Evolutionary conservation across 2,329 filamentous ascomycete genomes (phyloP).

Genomic region (Claviceps sp.): DNA sequence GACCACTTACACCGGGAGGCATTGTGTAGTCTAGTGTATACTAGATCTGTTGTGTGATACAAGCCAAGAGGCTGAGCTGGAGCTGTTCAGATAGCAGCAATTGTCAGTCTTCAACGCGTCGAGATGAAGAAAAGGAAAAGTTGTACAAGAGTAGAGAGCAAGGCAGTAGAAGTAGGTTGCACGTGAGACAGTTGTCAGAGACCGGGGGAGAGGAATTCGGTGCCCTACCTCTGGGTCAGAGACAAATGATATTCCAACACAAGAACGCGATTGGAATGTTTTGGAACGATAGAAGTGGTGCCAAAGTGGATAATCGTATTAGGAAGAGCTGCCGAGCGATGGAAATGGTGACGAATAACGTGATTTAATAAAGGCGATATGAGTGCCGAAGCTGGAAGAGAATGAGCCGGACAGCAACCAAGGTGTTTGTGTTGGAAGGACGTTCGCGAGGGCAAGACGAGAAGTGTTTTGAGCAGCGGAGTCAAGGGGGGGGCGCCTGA

Average conservation of each 20-base stretch:
- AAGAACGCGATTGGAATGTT: constrained; percentile 25
- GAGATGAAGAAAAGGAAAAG: constrained; percentile 4
- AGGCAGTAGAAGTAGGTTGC: constrained; percentile 8
- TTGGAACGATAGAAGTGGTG: constrained; percentile 15
- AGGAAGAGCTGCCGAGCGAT: constrained; percentile 13
- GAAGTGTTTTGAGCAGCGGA: constrained; percentile 25
- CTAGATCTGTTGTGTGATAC: constrained; percentile 8
- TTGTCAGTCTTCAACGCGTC: constrained; percentile 11
- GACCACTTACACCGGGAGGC: constrained; percentile 21
- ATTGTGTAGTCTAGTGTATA: constrained; percentile 17
- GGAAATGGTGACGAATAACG: constrained; percentile 12
- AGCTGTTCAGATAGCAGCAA: constrained; percentile 1
- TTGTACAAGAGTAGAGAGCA: constrained; percentile 2
- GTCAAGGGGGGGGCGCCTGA: constrained; percentile 14
- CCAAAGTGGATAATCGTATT: constrained; percentile 17
- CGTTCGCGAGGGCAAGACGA: constrained; percentile 19
- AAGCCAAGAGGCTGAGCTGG: constrained; percentile 8
- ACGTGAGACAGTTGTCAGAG: constrained; percentile 18
- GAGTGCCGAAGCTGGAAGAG: constrained; percentile 10
- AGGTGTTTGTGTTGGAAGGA: constrained; percentile 22
- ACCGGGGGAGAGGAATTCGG: constrained; percentile 14
- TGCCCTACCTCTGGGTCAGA: constrained; percentile 22
- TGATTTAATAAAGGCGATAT: constrained; percentile 8
- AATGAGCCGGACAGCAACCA: constrained; percentile 14
- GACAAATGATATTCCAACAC: constrained; percentile 18